Conservation (phyloP, 2,329 filamentous ascomycete genomes). For the Plenodomus tracheiphilus region DNA sequence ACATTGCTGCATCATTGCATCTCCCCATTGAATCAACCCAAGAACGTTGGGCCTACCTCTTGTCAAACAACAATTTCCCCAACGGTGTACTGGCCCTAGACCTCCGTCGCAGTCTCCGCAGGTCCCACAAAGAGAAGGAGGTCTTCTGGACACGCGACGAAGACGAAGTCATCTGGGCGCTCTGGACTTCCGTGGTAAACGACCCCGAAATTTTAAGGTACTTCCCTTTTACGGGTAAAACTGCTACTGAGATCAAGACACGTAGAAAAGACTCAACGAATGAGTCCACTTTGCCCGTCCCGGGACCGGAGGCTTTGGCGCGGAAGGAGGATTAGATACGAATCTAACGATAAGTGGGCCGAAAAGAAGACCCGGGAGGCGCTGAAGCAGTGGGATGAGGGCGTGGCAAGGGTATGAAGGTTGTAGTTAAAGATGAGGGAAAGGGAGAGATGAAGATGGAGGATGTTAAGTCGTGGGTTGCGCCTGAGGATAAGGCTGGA, state of each 20-base stretch:
- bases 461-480: no score
- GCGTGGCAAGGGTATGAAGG: no score
- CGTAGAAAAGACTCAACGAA: neutral
- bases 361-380: no score
- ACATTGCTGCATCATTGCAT: neutral
- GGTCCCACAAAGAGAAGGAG: neutral
- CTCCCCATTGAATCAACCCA: neutral
- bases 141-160: neutral
- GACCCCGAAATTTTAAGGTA: neutral
- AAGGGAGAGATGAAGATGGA: no score
- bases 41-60: neutral
- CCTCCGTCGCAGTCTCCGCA: no score
- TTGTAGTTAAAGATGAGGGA: no score
- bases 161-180: neutral
- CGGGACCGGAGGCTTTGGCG: neutral
- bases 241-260: neutral
- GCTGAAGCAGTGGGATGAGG: no score
- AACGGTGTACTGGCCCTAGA: neutral
- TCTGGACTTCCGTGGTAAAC: neutral
- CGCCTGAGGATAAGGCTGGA: no score
- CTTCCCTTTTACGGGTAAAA: neutral
- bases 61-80: neutral
- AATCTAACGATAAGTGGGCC: no score
- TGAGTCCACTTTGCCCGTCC: no score
- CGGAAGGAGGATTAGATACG: neutral